Evolutionary conservation across 805 yeast genomes (phyloP).

Genomic region (Pichia deserticola): DNA sequence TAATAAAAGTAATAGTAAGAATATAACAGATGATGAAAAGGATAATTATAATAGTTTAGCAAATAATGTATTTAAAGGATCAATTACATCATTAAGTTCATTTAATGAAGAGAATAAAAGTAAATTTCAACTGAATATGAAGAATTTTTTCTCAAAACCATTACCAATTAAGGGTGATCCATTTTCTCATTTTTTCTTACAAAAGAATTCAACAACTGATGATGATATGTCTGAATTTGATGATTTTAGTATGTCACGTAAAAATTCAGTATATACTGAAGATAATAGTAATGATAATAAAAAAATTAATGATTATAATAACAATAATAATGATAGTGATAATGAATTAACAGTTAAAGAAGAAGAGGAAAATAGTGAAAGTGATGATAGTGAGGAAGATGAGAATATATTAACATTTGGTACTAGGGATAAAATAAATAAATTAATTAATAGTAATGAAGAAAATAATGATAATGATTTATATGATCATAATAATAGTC

Average conservation of each 20-base stretch:
- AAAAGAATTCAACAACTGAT: neutral
- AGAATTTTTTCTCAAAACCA: slow-evolving; percentile 9
- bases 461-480: neutral
- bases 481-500: too few species aligned
- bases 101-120: slow-evolving; percentile 15
- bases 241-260: slow-evolving; percentile 2
- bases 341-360: neutral
- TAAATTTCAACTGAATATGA: slow-evolving; percentile 12
- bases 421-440: neutral
- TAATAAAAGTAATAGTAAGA: slow-evolving; percentile 4
- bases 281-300: neutral
- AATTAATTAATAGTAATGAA: neutral
- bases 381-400: slow-evolving; percentile 8
- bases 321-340: neutral
- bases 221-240: slow-evolving; percentile 1
- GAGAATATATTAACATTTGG: slow-evolving; percentile 12
- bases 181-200: slow-evolving; percentile 13
- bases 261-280: neutral
- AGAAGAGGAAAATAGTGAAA: neutral
- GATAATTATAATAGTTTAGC: neutral
- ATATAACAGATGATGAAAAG: neutral
- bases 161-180: slow-evolving; percentile 8
- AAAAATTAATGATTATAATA: neutral
- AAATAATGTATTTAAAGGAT: slow-evolving; percentile 7
- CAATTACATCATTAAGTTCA: slow-evolving; percentile 14